phyloP scores from a whole-genome alignment of 805 yeast genomes.

The Myxozyma neglecta region DNA sequence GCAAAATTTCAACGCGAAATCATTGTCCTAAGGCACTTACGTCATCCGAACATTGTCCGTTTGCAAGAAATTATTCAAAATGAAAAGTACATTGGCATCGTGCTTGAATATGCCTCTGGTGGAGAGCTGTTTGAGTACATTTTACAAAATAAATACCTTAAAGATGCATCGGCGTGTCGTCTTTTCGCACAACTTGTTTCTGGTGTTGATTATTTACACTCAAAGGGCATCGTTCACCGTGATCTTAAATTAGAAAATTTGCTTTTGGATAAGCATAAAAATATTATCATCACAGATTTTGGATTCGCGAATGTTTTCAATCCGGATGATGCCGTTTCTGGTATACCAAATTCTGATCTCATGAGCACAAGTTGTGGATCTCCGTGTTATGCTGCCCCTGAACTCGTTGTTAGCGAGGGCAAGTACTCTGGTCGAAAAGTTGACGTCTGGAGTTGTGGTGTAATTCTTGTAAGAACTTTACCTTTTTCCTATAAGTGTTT shows the following conservation, averaged over 20 bases:
- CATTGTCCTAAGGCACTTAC: slow-evolving; percentile 73
- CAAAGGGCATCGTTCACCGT: slow-evolving; percentile 76
- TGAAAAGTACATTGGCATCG: slow-evolving; percentile 94
- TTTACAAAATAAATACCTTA: slow-evolving; percentile 77
- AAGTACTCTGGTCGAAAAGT: slow-evolving; percentile 92
- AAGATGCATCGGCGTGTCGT: slow-evolving; percentile 82
- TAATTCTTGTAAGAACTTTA: slow-evolving; percentile 52
- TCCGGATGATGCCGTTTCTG: slow-evolving; percentile 25
- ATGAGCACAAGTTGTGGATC: slow-evolving; percentile 97
- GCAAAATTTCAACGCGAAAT: slow-evolving; percentile 90
- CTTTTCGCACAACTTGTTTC: slow-evolving; percentile 89
- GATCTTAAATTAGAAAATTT: slow-evolving; percentile 75
- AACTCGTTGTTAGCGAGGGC: slow-evolving; percentile 79
- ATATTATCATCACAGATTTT: slow-evolving; percentile 83
- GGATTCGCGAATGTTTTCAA: slow-evolving; percentile 89
- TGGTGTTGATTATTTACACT: slow-evolving; percentile 88
- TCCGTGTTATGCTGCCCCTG: slow-evolving; percentile 99
- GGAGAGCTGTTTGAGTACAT: slow-evolving; percentile 96
- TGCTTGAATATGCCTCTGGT: slow-evolving; percentile 93
- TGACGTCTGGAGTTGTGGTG: slow-evolving; percentile 97
- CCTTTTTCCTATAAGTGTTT: not conserved
- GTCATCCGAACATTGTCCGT: slow-evolving; percentile 91
- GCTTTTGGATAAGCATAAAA: slow-evolving; percentile 79
- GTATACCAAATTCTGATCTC: slow-evolving; percentile 49
- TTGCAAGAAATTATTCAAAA: slow-evolving; percentile 90